phyloP scores from a whole-genome alignment of 169 alveolate species.

The Babesia sp. region DNA sequence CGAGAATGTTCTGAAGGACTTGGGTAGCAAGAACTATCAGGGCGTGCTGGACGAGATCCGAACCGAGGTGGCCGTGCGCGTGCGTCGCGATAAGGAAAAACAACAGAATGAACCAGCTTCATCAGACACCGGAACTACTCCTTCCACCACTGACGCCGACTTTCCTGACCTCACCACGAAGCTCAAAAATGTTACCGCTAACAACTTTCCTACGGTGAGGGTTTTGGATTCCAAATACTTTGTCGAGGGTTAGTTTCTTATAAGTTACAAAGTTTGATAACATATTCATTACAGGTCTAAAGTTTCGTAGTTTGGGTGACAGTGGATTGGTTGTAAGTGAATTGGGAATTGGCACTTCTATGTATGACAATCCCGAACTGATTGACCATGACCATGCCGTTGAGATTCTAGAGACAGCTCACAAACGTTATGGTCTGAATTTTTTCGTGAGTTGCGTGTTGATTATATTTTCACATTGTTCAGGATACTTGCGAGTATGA shows the following conservation, averaged over 20 bases:
- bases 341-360: constrained; percentile 77
- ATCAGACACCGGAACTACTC: neutral
- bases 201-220: constrained; percentile 24
- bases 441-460: constrained; percentile 59
- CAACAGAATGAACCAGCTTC: neutral
- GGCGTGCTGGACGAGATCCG: constrained; percentile 43
- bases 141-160: neutral
- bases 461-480: neutral
- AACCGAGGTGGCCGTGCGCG: constrained; percentile 21
- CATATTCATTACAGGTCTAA: constrained; percentile 58
- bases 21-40: constrained; percentile 43
- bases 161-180: neutral
- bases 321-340: constrained; percentile 77
- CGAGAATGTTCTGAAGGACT: constrained; percentile 26
- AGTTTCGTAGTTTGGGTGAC: constrained; percentile 71
- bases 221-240: constrained; percentile 32
- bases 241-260: constrained; percentile 17
- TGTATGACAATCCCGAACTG: constrained; percentile 76
- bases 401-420: constrained; percentile 75
- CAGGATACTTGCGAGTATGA: constrained; percentile 83
- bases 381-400: constrained; percentile 76
- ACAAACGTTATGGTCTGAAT: constrained; percentile 78
- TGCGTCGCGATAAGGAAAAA: constrained; percentile 10
- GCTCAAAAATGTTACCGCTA: constrained; percentile 7
- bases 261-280: neutral